phyloP scores from a whole-genome alignment of 148 eudicot genomes.

The Camellia lanceoleosa region DNA sequence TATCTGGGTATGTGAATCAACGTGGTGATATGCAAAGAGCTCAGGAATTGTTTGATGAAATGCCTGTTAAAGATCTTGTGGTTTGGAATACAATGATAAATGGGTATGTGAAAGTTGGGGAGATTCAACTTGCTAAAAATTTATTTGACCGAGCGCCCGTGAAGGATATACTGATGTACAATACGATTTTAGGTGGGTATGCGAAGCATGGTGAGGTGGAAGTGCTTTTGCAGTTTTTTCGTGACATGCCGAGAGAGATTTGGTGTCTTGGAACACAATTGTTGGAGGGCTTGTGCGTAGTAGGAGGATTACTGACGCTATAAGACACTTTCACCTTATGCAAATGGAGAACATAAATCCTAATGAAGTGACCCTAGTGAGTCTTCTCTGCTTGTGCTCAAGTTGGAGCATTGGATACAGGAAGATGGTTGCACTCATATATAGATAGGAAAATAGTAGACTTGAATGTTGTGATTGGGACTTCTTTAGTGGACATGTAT shows the following conservation, averaged over 20 bases:
- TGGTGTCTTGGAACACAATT: slow-evolving; percentile 28
- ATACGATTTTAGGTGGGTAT: slow-evolving; percentile 22
- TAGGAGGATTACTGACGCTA: slow-evolving; percentile 22
- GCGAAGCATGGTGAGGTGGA: slow-evolving; percentile 23
- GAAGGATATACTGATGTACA: slow-evolving; percentile 27
- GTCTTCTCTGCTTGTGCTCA: slow-evolving; percentile 26
- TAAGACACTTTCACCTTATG: slow-evolving; percentile 18
- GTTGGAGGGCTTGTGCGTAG: slow-evolving; percentile 23
- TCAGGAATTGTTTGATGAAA: slow-evolving; percentile 18
- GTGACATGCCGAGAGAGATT: slow-evolving; percentile 23
- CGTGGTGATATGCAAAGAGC: slow-evolving; percentile 17
- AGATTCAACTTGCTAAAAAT: slow-evolving; percentile 6
- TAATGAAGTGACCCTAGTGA: slow-evolving; percentile 22
- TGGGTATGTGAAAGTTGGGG: slow-evolving; percentile 21
- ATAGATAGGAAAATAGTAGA: slow-evolving; percentile 10
- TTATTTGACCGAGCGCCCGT: slow-evolving; percentile 18
- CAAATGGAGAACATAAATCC: slow-evolving; percentile 16
- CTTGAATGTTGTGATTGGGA: slow-evolving; percentile 14
- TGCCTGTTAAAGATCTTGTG: slow-evolving; percentile 23
- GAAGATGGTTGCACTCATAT: slow-evolving; percentile 26
- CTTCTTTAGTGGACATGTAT: slow-evolving; percentile 26
- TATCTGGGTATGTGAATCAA: slow-evolving; percentile 16
- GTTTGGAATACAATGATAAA: slow-evolving; percentile 21
- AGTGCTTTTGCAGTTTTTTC: slow-evolving; percentile 16
- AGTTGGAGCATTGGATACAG: slow-evolving; percentile 28